These are phyloP conservation scores for Schwanniomyces pseudopolymorphus DNA, from an alignment of 805 yeast genomes.

Conservation along the genomic window DNA sequence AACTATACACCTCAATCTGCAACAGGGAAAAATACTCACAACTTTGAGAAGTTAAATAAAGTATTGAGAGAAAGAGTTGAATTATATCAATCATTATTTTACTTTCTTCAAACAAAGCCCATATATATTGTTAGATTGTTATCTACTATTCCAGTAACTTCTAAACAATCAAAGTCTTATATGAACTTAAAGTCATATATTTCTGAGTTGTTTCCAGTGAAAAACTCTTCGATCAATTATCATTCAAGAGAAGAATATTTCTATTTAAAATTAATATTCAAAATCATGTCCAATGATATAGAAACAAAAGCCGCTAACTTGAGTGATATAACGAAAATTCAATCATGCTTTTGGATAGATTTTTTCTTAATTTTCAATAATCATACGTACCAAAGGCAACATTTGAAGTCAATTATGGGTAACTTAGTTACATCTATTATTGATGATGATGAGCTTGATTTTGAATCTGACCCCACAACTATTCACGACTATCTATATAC, in stretches of 20 bases:
- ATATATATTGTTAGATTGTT: constrained; percentile 62
- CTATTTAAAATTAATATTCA: constrained; percentile 56
- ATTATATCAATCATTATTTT: constrained; percentile 74
- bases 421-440: constrained; percentile 36
- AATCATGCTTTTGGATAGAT: constrained; percentile 44
- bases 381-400: constrained; percentile 48
- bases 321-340: constrained; percentile 40
- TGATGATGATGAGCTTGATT: constrained; percentile 53
- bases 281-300: constrained; percentile 44
- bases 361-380: constrained; percentile 44
- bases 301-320: constrained; percentile 22
- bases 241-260: constrained; percentile 71
- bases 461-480: constrained; percentile 77
- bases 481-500: constrained; percentile 45
- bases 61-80: constrained; percentile 55
- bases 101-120: constrained; percentile 81
- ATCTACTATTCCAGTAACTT: constrained; percentile 24
- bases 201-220: constrained; percentile 30
- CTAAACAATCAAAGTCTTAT: constrained; percentile 20
- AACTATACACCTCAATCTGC: constrained; percentile 17
- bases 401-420: constrained; percentile 42
- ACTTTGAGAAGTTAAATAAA: constrained; percentile 33
- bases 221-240: constrained; percentile 22
- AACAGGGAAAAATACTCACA: constrained; percentile 15
- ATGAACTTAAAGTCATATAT: constrained; percentile 23